Evolutionary conservation across 306 rosid genomes (phyloP).

Genomic region (Lathyrus oleraceus): DNA sequence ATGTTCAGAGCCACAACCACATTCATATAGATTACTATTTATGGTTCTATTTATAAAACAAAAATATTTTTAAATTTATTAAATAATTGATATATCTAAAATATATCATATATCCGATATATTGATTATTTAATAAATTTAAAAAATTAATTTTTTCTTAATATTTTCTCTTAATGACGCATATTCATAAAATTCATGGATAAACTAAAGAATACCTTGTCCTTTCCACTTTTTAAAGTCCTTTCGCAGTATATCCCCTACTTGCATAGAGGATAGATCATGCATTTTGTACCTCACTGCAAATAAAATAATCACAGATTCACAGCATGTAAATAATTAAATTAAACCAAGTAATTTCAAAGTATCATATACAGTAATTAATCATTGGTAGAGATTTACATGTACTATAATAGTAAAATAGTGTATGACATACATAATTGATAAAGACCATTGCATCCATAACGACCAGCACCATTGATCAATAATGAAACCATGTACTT

Average conservation of each 20-base stretch:
- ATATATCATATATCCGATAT: too few relatives aligned
- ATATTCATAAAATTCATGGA: background rate
- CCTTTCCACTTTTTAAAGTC: constrained; percentile 87
- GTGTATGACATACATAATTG: constrained; percentile 55
- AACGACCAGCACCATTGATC: constrained; percentile 84
- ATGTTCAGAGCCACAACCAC: background rate
- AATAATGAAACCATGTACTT: constrained; percentile 77
- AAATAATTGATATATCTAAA: too few relatives aligned
- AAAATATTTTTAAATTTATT: too few relatives aligned
- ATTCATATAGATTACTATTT: too few relatives aligned
- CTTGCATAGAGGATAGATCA: constrained; percentile 56
- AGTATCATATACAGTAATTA: background rate
- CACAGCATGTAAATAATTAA: background rate
- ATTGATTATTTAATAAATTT: too few relatives aligned
- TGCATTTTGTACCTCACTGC: constrained; percentile 80
- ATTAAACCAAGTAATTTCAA: constrained; percentile 4
- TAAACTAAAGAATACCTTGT: constrained; percentile 46
- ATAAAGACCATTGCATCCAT: constrained; percentile 78
- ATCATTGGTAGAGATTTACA: background rate
- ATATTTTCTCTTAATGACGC: too few relatives aligned
- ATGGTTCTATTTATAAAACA: too few relatives aligned
- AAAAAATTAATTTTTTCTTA: too few relatives aligned
- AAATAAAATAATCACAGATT: constrained; percentile 1
- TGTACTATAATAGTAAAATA: constrained; percentile 9
- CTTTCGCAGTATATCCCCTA: constrained; percentile 61